phyloP scores from a whole-genome alignment of 495 filamentous ascomycete genomes.

The Neurospora terricola region DNA sequence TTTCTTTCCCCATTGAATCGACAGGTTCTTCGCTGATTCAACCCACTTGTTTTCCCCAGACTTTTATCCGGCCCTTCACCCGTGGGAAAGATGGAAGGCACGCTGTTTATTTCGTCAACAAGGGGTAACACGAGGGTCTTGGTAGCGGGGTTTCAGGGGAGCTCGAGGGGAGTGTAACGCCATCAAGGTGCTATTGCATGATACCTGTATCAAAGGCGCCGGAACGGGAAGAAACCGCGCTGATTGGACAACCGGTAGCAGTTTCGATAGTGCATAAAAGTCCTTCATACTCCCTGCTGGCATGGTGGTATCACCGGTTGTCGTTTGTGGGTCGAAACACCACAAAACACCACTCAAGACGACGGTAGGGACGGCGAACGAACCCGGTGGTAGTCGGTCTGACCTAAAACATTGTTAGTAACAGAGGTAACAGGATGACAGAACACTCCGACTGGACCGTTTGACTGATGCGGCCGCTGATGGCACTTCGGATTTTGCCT shows the following conservation, averaged over 20 bases:
- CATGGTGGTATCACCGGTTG: background rate
- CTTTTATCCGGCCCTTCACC: background rate
- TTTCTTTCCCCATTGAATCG: background rate
- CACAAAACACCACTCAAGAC: background rate
- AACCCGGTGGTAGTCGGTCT: background rate
- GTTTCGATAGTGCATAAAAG: background rate
- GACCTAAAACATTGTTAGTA: background rate
- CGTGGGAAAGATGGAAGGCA: background rate
- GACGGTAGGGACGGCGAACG: background rate
- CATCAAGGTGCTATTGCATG: background rate
- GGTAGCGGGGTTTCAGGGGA: background rate
- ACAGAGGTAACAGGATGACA: background rate
- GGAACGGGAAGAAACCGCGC: background rate
- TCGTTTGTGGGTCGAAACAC: background rate
- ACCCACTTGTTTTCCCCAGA: background rate
- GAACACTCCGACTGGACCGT: background rate
- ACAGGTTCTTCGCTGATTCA: background rate
- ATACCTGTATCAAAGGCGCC: background rate
- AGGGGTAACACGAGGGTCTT: background rate
- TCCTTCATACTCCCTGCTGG: background rate
- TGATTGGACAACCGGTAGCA: background rate
- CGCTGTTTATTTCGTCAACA: background rate
- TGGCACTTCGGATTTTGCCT: background rate
- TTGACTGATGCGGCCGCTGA: background rate
- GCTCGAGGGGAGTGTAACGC: background rate